Percentiles rank a stretch among this genome's conserved stretches.
phyloP scores from a whole-genome alignment of 176 grass and related monocot genomes.

The Carex kokanica region DNA sequence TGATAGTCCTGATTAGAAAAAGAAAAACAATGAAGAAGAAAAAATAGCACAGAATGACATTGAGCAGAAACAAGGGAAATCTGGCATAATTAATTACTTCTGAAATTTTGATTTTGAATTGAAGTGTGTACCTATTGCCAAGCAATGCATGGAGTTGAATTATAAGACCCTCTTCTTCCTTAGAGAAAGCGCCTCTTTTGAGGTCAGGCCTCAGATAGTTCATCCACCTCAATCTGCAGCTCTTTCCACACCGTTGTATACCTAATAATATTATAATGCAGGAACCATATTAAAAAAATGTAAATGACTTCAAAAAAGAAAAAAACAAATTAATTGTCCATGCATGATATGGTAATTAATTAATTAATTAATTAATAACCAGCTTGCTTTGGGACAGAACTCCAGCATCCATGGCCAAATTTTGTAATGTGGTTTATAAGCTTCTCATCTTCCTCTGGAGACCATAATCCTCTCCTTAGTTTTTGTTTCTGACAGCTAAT shows the following conservation, averaged over 20 bases:
- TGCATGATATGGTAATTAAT: no score
- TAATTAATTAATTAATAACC: slow-evolving; percentile 4
- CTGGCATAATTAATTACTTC: not conserved
- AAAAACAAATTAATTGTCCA: no score
- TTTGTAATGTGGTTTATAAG: slow-evolving; percentile 29
- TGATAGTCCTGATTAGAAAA: not conserved
- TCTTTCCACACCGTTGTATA: slow-evolving; percentile 35
- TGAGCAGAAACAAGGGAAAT: not conserved
- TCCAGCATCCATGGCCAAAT: slow-evolving; percentile 35
- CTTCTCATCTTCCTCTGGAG: slow-evolving; percentile 33
- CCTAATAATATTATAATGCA: slow-evolving; percentile 18
- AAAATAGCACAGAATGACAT: not conserved
- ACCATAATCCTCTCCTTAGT: slow-evolving; percentile 33
- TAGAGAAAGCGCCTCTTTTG: slow-evolving; percentile 29
- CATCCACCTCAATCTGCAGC: slow-evolving; percentile 42
- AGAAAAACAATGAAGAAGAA: not conserved
- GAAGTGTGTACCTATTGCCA: slow-evolving; percentile 29
- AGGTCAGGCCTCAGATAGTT: slow-evolving; percentile 37
- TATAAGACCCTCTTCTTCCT: slow-evolving; percentile 21
- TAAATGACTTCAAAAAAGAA: not conserved
- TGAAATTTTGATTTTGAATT: not conserved
- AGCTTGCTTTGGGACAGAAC: slow-evolving; percentile 26
- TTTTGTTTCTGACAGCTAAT: slow-evolving; percentile 21
- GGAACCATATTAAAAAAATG: not conserved
- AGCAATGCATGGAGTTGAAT: slow-evolving; percentile 27